Evolutionary conservation across 768 basidiomycete species (phyloP).

Genomic region (Cantharellus cinnabarinus): DNA sequence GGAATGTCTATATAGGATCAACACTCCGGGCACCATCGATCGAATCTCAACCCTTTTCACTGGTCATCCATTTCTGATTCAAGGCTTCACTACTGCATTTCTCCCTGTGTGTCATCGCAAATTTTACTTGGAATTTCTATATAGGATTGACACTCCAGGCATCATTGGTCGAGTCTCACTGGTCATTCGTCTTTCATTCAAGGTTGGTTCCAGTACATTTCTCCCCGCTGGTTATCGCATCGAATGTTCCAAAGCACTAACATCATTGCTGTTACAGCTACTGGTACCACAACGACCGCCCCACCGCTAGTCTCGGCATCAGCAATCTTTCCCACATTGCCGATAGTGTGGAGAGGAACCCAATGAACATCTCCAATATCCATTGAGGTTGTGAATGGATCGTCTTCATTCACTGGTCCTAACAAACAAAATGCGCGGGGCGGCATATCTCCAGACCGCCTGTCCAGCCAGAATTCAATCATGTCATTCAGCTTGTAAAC

Average conservation of each 20-base stretch:
- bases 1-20: conserved; percentile 41
- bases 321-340: conserved; percentile 4
- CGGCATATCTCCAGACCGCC: neutral
- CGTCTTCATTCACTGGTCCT: neutral
- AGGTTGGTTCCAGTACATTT: conserved; percentile 40
- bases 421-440: neutral
- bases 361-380: neutral
- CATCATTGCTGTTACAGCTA: conserved; percentile 18
- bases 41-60: conserved; percentile 86
- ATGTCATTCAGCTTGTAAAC: conserved; percentile 94
- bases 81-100: conserved; percentile 89
- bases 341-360: neutral
- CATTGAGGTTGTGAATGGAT: neutral
- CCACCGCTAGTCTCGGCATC: neutral
- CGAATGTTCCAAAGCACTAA: conserved; percentile 39
- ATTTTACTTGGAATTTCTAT: no score
- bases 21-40: conserved; percentile 91
- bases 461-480: conserved; percentile 43
- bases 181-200: no score
- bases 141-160: no score
- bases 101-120: conserved; percentile 28
- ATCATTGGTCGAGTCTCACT: no score
- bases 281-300: conserved; percentile 13
- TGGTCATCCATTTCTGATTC: conserved; percentile 76
- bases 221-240: conserved; percentile 88